Percentiles rank a stretch among this genome's conserved stretches.
phyloP scores from a whole-genome alignment of 768 basidiomycete species.

The Hebeloma cylindrosporum region DNA sequence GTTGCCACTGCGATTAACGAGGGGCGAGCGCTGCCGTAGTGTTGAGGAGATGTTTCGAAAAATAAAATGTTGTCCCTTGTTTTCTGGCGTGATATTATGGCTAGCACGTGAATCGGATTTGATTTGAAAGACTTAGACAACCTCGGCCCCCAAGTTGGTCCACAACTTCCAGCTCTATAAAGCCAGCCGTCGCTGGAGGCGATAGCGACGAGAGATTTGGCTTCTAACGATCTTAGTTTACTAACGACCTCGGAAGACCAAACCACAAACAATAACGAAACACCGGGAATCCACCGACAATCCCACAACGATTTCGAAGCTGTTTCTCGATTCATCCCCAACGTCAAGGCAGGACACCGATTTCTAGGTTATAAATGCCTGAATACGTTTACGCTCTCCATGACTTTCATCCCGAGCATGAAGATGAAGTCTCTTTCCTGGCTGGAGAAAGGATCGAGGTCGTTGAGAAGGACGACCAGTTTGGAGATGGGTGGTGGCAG shows the following conservation, averaged over 20 bases:
- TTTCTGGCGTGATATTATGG: background rate
- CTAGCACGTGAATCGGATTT: background rate
- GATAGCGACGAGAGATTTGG: too few species aligned
- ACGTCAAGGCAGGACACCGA: too few species aligned
- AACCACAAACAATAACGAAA: background rate
- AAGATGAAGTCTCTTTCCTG: slow-evolving; percentile 86
- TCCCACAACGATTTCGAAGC: too few species aligned
- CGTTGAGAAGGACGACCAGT: slow-evolving; percentile 90
- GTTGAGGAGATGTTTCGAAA: too few species aligned
- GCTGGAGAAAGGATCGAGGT: slow-evolving; percentile 89
- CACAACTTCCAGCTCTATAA: too few species aligned
- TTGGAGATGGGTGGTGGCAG: slow-evolving; percentile 95
- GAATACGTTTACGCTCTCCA: slow-evolving; percentile 89
- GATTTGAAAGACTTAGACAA: too few species aligned
- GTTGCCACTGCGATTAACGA: slow-evolving; percentile 75
- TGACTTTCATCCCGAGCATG: slow-evolving; percentile 88
- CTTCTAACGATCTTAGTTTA: background rate
- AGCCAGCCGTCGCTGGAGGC: too few species aligned
- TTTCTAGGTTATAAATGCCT: slow-evolving; percentile 58
- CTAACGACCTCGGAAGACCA: background rate
- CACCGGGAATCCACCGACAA: too few species aligned
- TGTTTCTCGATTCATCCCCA: background rate
- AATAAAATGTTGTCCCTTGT: background rate
- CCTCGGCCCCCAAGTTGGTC: too few species aligned
- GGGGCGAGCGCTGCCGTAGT: slow-evolving; percentile 63